phyloP scores from a whole-genome alignment of 148 eudicot genomes.

The Chenopodium berlandieri region DNA sequence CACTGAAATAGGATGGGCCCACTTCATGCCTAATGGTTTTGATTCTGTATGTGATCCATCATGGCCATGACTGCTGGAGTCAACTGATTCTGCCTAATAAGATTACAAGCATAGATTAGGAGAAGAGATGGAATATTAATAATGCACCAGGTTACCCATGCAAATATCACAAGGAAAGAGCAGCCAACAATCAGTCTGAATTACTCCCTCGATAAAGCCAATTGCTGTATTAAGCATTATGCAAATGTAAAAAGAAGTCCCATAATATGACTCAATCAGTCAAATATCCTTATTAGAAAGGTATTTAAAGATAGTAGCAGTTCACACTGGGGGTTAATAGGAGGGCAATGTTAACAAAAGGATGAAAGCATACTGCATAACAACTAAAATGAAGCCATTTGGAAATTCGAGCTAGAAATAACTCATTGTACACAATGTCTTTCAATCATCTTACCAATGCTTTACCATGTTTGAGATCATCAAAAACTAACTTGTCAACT shows the following conservation, averaged over 20 bases:
- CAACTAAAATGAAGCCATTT: neutral
- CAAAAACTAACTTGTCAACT: neutral
- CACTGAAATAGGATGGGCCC: slow-evolving; percentile 93
- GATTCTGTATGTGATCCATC: slow-evolving; percentile 39
- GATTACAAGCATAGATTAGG: slow-evolving; percentile 14
- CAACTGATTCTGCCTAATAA: slow-evolving; percentile 54
- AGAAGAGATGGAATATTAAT: neutral
- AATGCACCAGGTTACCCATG: neutral
- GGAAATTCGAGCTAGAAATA: neutral
- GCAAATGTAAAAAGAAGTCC: neutral
- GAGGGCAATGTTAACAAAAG: neutral
- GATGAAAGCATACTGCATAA: neutral
- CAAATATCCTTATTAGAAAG: neutral
- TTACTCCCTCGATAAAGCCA: neutral
- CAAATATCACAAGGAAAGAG: neutral
- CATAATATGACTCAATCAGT: neutral
- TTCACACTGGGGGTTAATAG: neutral
- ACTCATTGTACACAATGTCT: neutral
- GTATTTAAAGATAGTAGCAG: neutral
- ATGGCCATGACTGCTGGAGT: slow-evolving; percentile 28
- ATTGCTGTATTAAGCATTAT: neutral
- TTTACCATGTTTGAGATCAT: neutral
- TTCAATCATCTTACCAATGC: neutral
- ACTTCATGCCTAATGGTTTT: slow-evolving; percentile 64
- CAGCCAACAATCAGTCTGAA: neutral